These are phyloP conservation scores for Astrothelium subdiscretum DNA, from an alignment of 495 filamentous ascomycete genomes.

Conservation along the genomic window DNA sequence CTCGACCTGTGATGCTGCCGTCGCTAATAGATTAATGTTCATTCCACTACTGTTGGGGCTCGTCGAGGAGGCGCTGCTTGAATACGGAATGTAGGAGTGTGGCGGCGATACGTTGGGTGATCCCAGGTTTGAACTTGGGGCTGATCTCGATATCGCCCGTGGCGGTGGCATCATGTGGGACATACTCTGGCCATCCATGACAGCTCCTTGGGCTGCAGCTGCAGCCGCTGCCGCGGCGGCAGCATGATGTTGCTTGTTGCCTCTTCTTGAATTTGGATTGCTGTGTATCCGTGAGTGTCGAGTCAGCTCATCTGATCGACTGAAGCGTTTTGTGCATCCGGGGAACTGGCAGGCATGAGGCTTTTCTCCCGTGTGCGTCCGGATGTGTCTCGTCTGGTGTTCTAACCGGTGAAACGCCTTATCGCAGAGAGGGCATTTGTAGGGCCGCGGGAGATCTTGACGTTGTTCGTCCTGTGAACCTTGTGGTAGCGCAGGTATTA, in stretches of 20 bases:
- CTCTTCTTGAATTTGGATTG: constrained; percentile 92
- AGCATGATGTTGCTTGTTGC: constrained; percentile 59
- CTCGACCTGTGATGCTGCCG: constrained; percentile 81
- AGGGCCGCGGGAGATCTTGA: constrained; percentile 84
- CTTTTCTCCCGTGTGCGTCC: constrained; percentile 97
- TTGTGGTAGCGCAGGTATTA: constrained; percentile 55
- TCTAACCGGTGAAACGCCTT: constrained; percentile 98
- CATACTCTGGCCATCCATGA: constrained; percentile 23
- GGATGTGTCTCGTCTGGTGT: constrained; percentile 94
- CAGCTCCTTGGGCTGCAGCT: constrained; percentile 22
- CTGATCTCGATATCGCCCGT: constrained; percentile 66
- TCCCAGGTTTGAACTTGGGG: constrained; percentile 76
- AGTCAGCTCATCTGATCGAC: constrained; percentile 90
- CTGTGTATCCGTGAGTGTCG: constrained; percentile 97
- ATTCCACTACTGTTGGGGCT: constrained; percentile 40
- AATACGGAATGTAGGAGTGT: constrained; percentile 72
- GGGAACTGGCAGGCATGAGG: constrained; percentile 90
- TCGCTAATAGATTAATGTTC: constrained; percentile 83
- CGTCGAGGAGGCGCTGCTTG: constrained; percentile 51
- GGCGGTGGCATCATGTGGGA: constrained; percentile 70
- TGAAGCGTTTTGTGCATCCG: constrained; percentile 96
- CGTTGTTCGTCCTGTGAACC: constrained; percentile 45
- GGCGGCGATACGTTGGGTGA: constrained; percentile 96
- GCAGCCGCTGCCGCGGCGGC: constrained; percentile 40
- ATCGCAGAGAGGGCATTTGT: constrained; percentile 97